Evolutionary conservation across 169 alveolate species (phyloP).

Genomic region (Plasmodium sp.): DNA sequence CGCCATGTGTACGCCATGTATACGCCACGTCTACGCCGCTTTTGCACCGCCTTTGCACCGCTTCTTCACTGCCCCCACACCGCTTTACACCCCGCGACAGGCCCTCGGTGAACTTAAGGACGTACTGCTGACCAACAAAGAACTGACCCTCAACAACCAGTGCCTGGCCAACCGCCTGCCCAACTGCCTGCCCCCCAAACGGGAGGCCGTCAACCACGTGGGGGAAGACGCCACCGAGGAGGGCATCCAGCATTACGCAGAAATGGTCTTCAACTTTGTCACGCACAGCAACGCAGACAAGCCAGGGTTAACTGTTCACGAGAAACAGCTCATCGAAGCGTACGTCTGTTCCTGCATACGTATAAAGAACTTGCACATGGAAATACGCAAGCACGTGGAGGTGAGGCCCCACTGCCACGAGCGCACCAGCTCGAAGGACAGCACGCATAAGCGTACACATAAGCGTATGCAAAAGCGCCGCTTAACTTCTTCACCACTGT

Average conservation of each 20-base stretch:
- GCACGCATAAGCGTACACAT: not conserved
- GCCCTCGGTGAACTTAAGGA: constrained; percentile 14
- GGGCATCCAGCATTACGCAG: constrained; percentile 26
- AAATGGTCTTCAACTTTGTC: constrained; percentile 28
- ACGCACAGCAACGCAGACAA: constrained; percentile 4
- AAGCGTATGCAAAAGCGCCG: not conserved
- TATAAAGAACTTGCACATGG: constrained; percentile 36
- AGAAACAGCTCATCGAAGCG: constrained; percentile 66
- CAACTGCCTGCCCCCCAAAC: constrained; percentile 3
- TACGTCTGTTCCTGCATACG: constrained; percentile 55
- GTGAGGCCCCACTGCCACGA: not conserved
- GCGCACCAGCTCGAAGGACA: not conserved
- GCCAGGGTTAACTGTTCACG: constrained; percentile 23
- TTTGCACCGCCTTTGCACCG: not conserved
- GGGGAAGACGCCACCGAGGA: not conserved
- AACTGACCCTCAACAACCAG: constrained; percentile 19
- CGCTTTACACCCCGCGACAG: not conserved
- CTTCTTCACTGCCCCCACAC: not conserved
- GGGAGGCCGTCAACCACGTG: not conserved
- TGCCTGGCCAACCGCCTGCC: not conserved
- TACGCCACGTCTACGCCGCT: not conserved
- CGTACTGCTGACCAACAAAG: constrained; percentile 12
- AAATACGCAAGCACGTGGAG: constrained; percentile 19
- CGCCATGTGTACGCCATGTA: no score
- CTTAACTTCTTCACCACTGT: not conserved